Evolutionary conservation across 2,329 filamentous ascomycete species (phyloP).

Genomic region (Keithomyces neogunnii): DNA sequence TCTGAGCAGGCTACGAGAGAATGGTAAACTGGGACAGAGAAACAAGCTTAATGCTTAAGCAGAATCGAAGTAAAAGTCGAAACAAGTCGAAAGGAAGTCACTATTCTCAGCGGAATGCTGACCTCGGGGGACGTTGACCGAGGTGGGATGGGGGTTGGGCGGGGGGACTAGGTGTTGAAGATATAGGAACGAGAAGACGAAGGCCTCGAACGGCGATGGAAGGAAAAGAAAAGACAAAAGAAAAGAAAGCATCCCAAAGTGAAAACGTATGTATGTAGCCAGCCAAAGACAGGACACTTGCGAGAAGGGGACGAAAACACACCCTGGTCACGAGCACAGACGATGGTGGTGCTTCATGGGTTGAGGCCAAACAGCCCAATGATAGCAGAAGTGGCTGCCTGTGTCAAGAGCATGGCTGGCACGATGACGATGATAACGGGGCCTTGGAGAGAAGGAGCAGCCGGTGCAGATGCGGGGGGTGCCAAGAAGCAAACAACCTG

Average conservation of each 20-base stretch:
- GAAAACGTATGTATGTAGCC: not conserved
- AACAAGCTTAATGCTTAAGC: constrained; percentile 7
- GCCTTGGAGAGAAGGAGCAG: not conserved
- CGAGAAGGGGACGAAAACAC: not conserved
- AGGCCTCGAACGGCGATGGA: constrained; percentile 1
- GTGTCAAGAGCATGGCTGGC: not conserved
- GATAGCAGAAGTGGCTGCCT: not conserved
- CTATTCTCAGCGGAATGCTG: not conserved
- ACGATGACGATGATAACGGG: constrained; percentile 1
- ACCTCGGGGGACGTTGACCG: not conserved
- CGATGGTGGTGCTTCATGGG: not conserved
- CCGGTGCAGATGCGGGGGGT: not conserved
- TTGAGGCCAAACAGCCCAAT: not conserved
- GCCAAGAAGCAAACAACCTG: not conserved
- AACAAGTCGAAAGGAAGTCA: not conserved
- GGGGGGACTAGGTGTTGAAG: not conserved
- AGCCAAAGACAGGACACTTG: constrained; percentile 1
- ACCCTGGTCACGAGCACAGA: constrained; percentile 1
- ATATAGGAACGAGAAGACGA: not conserved
- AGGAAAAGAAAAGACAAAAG: not conserved
- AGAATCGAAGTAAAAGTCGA: not conserved
- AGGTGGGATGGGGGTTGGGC: not conserved
- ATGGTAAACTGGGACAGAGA: constrained; percentile 4
- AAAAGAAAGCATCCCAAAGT: not conserved
- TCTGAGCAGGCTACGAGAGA: constrained; percentile 4